phyloP scores from a whole-genome alignment of 805 yeast species.

The Hanseniaspora nectarophila region DNA sequence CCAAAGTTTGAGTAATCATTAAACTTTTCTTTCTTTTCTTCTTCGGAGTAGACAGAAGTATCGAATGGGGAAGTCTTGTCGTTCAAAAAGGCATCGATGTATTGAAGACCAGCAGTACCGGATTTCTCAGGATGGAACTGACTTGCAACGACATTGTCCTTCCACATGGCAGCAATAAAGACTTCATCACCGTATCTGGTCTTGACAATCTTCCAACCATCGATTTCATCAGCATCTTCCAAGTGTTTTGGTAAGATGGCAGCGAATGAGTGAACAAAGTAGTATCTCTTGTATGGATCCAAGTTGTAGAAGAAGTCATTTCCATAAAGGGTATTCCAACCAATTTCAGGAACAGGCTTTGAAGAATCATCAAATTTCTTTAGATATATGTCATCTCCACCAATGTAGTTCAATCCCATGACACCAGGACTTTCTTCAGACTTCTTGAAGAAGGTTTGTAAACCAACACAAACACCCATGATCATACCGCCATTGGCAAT shows the following conservation, averaged over 20 bases:
- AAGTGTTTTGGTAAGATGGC: constrained; percentile 42
- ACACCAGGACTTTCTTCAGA: constrained; percentile 63
- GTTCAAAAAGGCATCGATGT: constrained; percentile 59
- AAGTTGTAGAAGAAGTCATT: constrained; percentile 44
- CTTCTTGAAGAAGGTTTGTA: constrained; percentile 67
- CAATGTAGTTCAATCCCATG: constrained; percentile 50
- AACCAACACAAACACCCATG: constrained; percentile 97
- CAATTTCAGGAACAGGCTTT: constrained; percentile 92
- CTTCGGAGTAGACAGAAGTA: constrained; percentile 23
- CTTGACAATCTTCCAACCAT: constrained; percentile 62
- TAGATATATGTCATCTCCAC: constrained; percentile 34
- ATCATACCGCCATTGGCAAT: constrained; percentile 69
- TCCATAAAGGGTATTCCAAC: constrained; percentile 61
- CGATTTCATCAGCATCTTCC: constrained; percentile 25
- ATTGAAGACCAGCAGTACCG: constrained; percentile 75
- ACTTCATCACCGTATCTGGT: constrained; percentile 65
- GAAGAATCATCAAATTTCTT: constrained; percentile 46
- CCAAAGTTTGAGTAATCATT: constrained; percentile 44
- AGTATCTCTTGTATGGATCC: constrained; percentile 58
- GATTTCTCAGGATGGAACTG: constrained; percentile 99
- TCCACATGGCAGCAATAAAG: constrained; percentile 71
- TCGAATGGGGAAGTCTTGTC: constrained; percentile 20
- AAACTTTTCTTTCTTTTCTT: constrained; percentile 18
- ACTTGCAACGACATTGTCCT: constrained; percentile 77
- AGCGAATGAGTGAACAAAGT: constrained; percentile 92